Evolutionary conservation across 768 basidiomycete genomes (phyloP), one percentile per base, ranked within the genome.

Genomic region (Naganishia vaughanmartiniae): DNA sequence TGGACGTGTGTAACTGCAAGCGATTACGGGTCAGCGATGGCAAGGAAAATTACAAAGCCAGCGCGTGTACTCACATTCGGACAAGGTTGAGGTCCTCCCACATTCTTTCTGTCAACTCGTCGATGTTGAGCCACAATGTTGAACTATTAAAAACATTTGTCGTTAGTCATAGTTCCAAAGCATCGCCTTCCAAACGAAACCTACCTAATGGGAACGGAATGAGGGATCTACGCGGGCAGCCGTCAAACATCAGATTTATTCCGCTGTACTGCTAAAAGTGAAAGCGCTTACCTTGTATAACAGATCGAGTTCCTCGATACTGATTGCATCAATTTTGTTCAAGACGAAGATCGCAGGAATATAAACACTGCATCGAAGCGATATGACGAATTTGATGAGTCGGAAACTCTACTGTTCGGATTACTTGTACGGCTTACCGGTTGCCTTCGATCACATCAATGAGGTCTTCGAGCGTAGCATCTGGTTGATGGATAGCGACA

Each of bases 371-470:
- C 34, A 24, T 12, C 3, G 14, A 39, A 12, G 3, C 2, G 34
- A 39, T 21, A 10, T 2, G 19, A 17, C 24, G 28, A n/a, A 48
- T 15, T 21, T 24, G 12, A 66, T 66, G 26, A 42, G 51, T 54
- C 15, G 54, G 1, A 30, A 2, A 14, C n/a, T 26, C 24, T 26
- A 3, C 48, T 1, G 24, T 7, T 1, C 7, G n/a, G 48, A 51
- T 51, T 17, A 34, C 45, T 24, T 24, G 12, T 34, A 67, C n/a
- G n/a, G 71, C 85, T 69, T 73, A 88, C 88, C 93, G 84, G 80
- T 96, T 97, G 65, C 93, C 96, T 83, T 99, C 96, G 66, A 98
- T 88, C 42, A 98, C 92, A 77, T 99, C 96, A 56, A 99, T 94
- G 12, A 99, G 82, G 79, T 99, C 96, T 79, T 99, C 96, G 0